Evolutionary conservation across 78 protist genomes (phyloP).

Genomic region (Bodo saltans): DNA sequence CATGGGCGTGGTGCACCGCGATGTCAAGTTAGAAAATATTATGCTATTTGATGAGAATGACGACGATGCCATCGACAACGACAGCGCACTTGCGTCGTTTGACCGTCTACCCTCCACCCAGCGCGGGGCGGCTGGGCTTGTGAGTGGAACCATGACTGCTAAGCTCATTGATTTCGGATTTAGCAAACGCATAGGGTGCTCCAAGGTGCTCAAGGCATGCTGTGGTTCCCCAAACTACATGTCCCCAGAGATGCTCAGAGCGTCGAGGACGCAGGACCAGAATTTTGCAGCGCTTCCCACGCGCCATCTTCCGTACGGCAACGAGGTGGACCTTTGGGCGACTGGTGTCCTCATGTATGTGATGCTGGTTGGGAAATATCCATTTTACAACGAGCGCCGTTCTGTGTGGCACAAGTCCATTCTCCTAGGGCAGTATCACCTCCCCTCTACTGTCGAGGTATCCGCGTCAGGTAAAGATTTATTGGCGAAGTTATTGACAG

Average conservation of each 20-base stretch:
- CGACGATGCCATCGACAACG: no score
- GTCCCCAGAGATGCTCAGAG: neutral
- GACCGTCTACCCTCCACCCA: no score
- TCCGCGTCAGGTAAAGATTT: no score
- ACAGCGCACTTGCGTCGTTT: no score
- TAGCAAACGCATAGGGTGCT: neutral
- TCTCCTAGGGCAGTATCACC: neutral
- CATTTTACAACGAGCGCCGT: neutral
- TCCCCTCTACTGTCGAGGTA: neutral
- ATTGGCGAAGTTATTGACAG: slow-evolving; percentile 20
- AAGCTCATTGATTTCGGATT: neutral
- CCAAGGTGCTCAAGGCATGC: neutral
- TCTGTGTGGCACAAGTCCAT: neutral
- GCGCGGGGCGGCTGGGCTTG: no score
- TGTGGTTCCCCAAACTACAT: neutral
- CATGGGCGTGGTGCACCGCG: neutral
- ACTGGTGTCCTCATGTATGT: neutral
- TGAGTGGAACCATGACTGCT: no score
- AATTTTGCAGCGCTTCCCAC: no score
- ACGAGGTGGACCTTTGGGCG: neutral
- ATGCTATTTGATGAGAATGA: neutral
- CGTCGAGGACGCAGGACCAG: no score
- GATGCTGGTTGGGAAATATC: neutral
- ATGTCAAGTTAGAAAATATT: neutral
- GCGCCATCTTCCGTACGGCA: neutral